Percentiles rank a stretch among this genome's conserved stretches.
phyloP scores from a whole-genome alignment of 2,329 filamentous ascomycete species.

The Colletotrichum lupini region DNA sequence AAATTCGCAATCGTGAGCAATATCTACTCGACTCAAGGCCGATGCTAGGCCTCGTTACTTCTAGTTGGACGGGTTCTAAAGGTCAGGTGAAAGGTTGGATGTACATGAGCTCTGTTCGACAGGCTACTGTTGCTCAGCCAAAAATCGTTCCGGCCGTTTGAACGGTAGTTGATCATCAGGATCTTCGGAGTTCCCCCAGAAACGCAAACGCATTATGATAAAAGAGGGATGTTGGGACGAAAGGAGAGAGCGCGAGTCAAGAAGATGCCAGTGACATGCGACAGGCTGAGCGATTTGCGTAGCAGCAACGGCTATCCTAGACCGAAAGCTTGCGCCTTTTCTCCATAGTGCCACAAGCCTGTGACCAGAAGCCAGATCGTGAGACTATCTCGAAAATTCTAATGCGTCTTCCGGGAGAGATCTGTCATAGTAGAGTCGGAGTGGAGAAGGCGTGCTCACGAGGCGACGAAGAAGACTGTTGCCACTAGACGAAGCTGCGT shows the following conservation, averaged over 20 bases:
- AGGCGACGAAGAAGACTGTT: not conserved
- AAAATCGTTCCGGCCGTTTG: not conserved
- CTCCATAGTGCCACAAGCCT: slow-evolving; percentile 2
- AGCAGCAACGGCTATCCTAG: slow-evolving; percentile 19
- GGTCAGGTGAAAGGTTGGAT: not conserved
- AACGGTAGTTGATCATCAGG: not conserved
- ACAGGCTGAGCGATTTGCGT: slow-evolving; percentile 2
- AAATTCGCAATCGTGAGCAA: not conserved
- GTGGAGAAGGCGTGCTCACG: not conserved
- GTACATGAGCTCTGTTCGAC: not conserved
- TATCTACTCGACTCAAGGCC: not conserved
- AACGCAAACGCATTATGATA: not conserved
- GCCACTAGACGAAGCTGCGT: not conserved
- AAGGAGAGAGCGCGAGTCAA: slow-evolving; percentile 16
- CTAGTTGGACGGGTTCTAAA: not conserved
- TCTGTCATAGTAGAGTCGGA: not conserved
- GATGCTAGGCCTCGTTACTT: not conserved
- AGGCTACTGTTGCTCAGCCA: not conserved
- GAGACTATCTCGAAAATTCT: not conserved
- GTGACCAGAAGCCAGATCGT: not conserved
- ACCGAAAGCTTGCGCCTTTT: slow-evolving; percentile 1
- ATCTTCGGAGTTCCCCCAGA: slow-evolving; percentile 17
- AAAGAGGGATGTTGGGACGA: slow-evolving; percentile 13
- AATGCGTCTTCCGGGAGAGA: not conserved
- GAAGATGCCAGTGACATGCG: slow-evolving; percentile 25